These are phyloP conservation scores for Lepiota venenata DNA, from an alignment of 768 basidiomycete genomes.

Conservation along the genomic window DNA sequence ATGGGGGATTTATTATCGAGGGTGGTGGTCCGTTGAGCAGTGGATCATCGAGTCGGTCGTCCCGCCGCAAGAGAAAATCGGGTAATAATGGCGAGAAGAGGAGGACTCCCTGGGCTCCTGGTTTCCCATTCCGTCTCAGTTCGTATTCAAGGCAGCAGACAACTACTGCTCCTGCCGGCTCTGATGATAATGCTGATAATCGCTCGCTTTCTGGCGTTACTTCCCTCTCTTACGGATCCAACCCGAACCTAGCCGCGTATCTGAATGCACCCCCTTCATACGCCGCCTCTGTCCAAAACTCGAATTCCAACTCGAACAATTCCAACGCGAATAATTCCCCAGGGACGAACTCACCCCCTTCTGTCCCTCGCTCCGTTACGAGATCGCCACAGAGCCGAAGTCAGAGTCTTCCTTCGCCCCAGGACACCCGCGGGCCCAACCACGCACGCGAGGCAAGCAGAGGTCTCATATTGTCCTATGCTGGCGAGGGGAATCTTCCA, in stretches of 20 bases:
- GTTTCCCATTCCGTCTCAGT: conserved; percentile 3
- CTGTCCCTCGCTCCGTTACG: conserved; percentile 20
- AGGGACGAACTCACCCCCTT: conserved; percentile 16
- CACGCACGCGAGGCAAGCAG: not conserved
- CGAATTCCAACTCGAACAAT: conserved; percentile 7
- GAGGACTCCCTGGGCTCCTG: not conserved
- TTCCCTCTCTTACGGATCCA: conserved; percentile 23
- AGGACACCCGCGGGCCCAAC: not conserved
- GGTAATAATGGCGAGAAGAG: not conserved
- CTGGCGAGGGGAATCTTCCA: not conserved
- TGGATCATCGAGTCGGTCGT: conserved; percentile 2
- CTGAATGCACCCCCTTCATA: conserved; percentile 27
- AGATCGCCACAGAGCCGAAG: not conserved
- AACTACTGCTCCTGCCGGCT: not conserved
- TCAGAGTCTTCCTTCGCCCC: conserved; percentile 4
- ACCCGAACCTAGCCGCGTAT: conserved; percentile 15
- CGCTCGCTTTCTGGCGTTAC: conserved; percentile 10
- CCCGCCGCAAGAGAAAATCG: not conserved
- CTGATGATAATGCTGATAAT: not conserved
- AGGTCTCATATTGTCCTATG: not conserved
- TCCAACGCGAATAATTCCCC: too few relatives aligned
- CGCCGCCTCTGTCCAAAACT: conserved; percentile 21
- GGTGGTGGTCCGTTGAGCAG: not conserved
- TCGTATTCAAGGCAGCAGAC: not conserved
- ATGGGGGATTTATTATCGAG: conserved; percentile 15